Conservation (phyloP, 129 eudicot genomes). For the Helianthus tuberosus region DNA sequence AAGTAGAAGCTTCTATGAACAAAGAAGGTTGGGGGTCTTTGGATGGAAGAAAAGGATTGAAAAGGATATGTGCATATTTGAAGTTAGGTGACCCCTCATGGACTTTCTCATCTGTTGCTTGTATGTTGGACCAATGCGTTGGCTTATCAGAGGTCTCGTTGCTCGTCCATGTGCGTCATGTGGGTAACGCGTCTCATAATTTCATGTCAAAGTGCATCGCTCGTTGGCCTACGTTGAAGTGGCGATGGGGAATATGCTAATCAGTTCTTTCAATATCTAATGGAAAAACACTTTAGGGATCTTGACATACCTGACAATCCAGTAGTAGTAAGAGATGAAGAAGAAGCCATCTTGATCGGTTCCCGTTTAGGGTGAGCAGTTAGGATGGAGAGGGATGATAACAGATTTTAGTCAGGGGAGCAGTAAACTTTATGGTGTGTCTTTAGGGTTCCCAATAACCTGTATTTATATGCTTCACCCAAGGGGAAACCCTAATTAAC, state of each 20-base stretch:
- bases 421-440: no score
- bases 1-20: slow-evolving; percentile 34
- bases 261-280: no score
- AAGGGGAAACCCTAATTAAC: no score
- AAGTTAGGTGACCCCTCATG: slow-evolving; percentile 13
- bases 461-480: no score
- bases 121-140: slow-evolving; percentile 44
- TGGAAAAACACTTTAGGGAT: no score
- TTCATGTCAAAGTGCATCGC: slow-evolving; percentile 47
- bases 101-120: slow-evolving; percentile 36
- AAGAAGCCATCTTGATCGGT: no score
- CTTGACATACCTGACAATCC: no score
- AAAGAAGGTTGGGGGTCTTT: slow-evolving; percentile 32
- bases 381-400: no score
- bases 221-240: slow-evolving; percentile 38
- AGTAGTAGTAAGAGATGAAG: no score
- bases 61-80: slow-evolving; percentile 46
- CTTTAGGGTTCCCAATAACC: no score
- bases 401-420: no score
- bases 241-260: slow-evolving; percentile 73
- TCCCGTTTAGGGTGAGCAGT: no score
- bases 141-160: slow-evolving; percentile 38
- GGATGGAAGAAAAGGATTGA: slow-evolving; percentile 43
- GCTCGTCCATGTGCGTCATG: slow-evolving; percentile 43
- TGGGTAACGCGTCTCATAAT: slow-evolving; percentile 30